A percentile compares a stretch with the other conserved stretches of the same genome.
Evolutionary conservation across 2,329 filamentous ascomycete genomes (phyloP).

Genomic region (Paraphaeosphaeria minitans): DNA sequence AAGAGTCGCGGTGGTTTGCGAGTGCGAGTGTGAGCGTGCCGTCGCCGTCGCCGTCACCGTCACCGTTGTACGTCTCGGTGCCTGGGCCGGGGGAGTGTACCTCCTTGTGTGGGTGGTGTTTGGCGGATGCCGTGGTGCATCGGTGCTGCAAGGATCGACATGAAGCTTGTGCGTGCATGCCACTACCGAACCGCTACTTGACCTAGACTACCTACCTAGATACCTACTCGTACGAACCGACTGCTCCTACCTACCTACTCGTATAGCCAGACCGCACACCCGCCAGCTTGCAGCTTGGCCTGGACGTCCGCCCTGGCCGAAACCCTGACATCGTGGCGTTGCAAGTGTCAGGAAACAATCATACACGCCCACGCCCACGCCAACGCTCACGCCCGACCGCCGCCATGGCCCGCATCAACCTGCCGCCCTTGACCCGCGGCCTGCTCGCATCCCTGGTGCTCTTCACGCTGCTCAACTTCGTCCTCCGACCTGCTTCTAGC

Average conservation of each 20-base stretch:
- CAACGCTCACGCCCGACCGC: background rate
- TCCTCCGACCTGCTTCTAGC: slow-evolving; percentile 62
- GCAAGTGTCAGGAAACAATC: too few relatives aligned
- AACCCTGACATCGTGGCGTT: background rate
- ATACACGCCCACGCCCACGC: too few relatives aligned
- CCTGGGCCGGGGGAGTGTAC: background rate
- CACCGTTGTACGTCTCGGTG: background rate
- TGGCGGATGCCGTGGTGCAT: background rate
- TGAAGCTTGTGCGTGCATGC: background rate
- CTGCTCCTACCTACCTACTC: too few relatives aligned
- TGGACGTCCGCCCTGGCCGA: background rate
- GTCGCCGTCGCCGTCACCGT: too few relatives aligned
- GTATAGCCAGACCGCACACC: background rate
- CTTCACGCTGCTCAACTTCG: slow-evolving; percentile 82
- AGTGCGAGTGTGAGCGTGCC: background rate
- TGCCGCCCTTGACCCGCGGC: slow-evolving; percentile 87
- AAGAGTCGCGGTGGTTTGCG: background rate
- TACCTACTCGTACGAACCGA: too few relatives aligned
- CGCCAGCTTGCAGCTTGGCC: background rate
- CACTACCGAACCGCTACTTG: too few relatives aligned
- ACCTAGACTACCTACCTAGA: too few relatives aligned
- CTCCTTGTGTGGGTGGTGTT: background rate
- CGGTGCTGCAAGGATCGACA: background rate
- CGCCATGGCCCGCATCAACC: slow-evolving; percentile 81
- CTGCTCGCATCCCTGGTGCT: slow-evolving; percentile 75